Conservation (phyloP, 2,329 filamentous ascomycete genomes). For the Cladophialophora immunda region DNA sequence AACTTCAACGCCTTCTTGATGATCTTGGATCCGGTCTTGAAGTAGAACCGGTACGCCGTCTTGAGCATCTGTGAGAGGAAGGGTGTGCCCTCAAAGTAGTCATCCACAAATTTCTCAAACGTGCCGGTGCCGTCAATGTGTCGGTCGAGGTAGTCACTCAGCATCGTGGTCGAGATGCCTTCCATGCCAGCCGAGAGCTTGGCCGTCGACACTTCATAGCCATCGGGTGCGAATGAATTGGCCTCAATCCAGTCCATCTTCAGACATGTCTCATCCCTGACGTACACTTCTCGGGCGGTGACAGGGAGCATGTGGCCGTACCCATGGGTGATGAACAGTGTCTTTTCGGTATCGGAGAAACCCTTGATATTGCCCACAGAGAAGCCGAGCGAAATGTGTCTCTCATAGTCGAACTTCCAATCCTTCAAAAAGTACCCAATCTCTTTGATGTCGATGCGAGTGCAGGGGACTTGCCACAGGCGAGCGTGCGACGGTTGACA, state of each 20-base stretch:
- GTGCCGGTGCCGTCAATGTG: conserved; percentile 90
- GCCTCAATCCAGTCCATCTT: conserved; percentile 93
- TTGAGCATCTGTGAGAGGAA: conserved; percentile 97
- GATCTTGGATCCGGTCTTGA: conserved; percentile 84
- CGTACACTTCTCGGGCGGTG: conserved; percentile 91
- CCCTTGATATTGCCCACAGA: conserved; percentile 96
- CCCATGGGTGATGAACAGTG: conserved; percentile 94
- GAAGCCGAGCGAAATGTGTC: conserved; percentile 84
- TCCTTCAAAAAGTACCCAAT: conserved; percentile 99
- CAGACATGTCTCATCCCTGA: conserved; percentile 91
- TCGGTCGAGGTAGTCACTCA: conserved; percentile 93
- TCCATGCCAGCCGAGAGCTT: conserved; percentile 88
- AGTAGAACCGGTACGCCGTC: conserved; percentile 92
- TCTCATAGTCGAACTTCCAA: conserved; percentile 96
- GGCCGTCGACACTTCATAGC: conserved; percentile 87
- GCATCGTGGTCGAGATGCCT: conserved; percentile 79
- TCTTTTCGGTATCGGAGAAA: conserved; percentile 68
- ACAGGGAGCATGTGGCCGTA: conserved; percentile 94
- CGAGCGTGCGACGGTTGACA: conserved; percentile 96
- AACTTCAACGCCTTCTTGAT: conserved; percentile 96
- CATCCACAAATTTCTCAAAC: conserved; percentile 92
- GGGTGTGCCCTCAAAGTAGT: conserved; percentile 93
- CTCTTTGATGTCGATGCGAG: conserved; percentile 97
- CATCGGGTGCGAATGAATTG: conserved; percentile 71
- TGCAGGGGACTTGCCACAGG: conserved; percentile 97